Conservation (phyloP, 257 asterid genomes). For the Nicotiana undulata region DNA sequence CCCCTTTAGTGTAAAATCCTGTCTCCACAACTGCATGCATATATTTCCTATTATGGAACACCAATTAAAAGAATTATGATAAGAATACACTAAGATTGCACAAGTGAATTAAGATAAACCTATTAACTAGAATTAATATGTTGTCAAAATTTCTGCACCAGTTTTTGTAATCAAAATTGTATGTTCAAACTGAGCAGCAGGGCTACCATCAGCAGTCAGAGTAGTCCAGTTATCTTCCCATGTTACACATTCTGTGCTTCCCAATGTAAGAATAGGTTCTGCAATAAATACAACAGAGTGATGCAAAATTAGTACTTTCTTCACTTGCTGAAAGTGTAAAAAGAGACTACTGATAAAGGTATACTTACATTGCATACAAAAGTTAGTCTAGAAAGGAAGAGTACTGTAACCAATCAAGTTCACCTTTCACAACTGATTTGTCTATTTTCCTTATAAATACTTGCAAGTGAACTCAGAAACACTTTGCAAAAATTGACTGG, state of each 20-base stretch:
- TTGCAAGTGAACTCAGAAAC: neutral
- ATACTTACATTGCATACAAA: neutral
- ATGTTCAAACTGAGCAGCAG: conserved; percentile 96
- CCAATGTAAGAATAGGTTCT: conserved; percentile 92
- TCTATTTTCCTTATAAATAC: neutral
- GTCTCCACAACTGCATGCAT: too few relatives aligned
- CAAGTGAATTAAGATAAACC: neutral
- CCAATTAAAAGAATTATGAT: neutral
- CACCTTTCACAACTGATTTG: neutral
- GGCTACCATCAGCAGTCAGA: conserved; percentile 91
- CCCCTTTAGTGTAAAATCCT: too few relatives aligned
- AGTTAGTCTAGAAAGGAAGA: neutral
- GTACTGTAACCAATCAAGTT: neutral
- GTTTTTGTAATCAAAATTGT: conserved; percentile 85
- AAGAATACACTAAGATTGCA: neutral
- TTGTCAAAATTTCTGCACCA: conserved; percentile 86
- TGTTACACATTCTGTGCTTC: conserved; percentile 71
- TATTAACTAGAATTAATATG: conserved; percentile 13
- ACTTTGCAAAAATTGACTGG: neutral
- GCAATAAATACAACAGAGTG: conserved; percentile 18
- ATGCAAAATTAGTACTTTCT: neutral
- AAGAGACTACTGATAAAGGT: neutral
- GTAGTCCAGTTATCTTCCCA: conserved; percentile 99
- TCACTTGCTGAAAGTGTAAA: neutral
- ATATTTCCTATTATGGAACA: neutral